Evolutionary conservation across 768 basidiomycete genomes (phyloP).

Genomic region (Lentinula sp.): DNA sequence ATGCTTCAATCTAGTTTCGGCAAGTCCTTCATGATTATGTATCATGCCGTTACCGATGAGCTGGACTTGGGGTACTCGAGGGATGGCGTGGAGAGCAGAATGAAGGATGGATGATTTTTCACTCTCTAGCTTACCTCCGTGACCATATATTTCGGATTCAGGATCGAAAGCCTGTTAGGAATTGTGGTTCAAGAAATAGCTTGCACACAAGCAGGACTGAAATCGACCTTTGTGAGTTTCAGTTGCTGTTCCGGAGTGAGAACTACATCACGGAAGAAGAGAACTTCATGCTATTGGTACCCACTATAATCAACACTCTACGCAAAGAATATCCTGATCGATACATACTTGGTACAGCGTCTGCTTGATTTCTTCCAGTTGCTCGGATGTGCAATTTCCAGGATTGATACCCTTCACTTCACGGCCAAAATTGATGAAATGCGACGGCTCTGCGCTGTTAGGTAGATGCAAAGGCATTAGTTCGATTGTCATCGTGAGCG

Average conservation of each 20-base stretch:
- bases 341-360: slow-evolving; percentile 52
- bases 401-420: slow-evolving; percentile 54
- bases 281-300: slow-evolving; percentile 37
- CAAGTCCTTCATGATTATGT: slow-evolving; percentile 45
- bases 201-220: background rate
- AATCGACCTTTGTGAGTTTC: slow-evolving; percentile 42
- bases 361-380: slow-evolving; percentile 48
- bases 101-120: slow-evolving; percentile 50
- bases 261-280: slow-evolving; percentile 50
- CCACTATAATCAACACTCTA: background rate
- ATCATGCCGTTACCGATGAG: slow-evolving; percentile 54
- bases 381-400: slow-evolving; percentile 34
- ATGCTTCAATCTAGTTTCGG: slow-evolving; percentile 47
- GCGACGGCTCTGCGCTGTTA: slow-evolving; percentile 42
- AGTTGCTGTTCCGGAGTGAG: slow-evolving; percentile 51
- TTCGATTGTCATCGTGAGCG: slow-evolving; percentile 37
- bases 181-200: background rate
- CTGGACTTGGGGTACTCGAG: slow-evolving; percentile 36
- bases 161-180: slow-evolving; percentile 44
- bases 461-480: slow-evolving; percentile 46
- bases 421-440: slow-evolving; percentile 51
- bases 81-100: slow-evolving; percentile 55
- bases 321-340: background rate
- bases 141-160: slow-evolving; percentile 38
- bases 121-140: slow-evolving; percentile 48